These are phyloP conservation scores for Fusarium veterinarium DNA, from an alignment of 2,329 filamentous ascomycete species.

Conservation along the genomic window DNA sequence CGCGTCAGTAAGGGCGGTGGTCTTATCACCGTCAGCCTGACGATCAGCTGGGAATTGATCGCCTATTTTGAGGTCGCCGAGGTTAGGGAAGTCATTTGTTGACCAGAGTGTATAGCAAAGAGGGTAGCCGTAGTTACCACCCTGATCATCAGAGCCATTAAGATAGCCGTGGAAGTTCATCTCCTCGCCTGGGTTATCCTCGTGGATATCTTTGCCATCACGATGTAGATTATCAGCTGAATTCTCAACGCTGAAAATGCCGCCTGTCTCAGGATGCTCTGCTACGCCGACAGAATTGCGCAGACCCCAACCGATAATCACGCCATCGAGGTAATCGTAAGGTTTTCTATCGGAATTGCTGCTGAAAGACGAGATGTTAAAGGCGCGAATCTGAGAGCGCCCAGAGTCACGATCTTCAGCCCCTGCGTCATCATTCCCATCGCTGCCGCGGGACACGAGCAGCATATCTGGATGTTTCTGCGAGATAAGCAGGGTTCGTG, in stretches of 20 bases:
- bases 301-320: conserved; percentile 73
- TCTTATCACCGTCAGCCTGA: conserved; percentile 24
- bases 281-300: conserved; percentile 78
- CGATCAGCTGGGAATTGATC: conserved; percentile 59
- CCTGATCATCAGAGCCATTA: conserved; percentile 49
- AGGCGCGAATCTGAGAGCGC: conserved; percentile 73
- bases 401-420: conserved; percentile 66
- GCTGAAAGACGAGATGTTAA: conserved; percentile 53
- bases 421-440: conserved; percentile 69
- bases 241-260: conserved; percentile 76
- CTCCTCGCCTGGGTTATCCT: conserved; percentile 79
- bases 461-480: conserved; percentile 65
- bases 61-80: conserved; percentile 57
- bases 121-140: conserved; percentile 77
- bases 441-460: conserved; percentile 74
- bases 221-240: conserved; percentile 73
- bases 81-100: conserved; percentile 56
- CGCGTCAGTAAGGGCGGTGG: conserved; percentile 55
- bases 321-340: conserved; percentile 61
- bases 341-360: conserved; percentile 40
- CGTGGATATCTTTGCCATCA: conserved; percentile 68
- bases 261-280: conserved; percentile 67
- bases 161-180: conserved; percentile 77
- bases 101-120: conserved; percentile 76
- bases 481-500: conserved; percentile 74